These are phyloP conservation scores for Aspergillus ibericus DNA, from an alignment of 2,329 filamentous ascomycete genomes.

Conservation along the genomic window DNA sequence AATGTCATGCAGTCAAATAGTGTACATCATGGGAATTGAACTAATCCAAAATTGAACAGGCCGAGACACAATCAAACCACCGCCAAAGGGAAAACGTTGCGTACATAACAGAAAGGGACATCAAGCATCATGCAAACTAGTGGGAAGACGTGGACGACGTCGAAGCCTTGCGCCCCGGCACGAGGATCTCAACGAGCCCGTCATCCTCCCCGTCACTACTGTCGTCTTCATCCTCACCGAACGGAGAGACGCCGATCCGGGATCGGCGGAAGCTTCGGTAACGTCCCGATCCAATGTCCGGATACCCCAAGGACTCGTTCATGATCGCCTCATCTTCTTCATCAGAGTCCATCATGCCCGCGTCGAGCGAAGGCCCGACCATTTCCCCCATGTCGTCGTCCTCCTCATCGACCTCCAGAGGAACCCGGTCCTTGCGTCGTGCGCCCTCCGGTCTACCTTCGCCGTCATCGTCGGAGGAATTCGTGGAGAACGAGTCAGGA, in stretches of 20 bases:
- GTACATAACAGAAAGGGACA: constrained; percentile 9
- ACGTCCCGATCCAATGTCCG: constrained; percentile 55
- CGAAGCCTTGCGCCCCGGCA: constrained; percentile 42
- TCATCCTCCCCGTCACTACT: constrained; percentile 46
- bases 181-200: constrained; percentile 47
- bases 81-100: constrained; percentile 9
- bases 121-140: not conserved
- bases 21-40: constrained; percentile 14
- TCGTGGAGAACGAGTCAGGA: constrained; percentile 40
- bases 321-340: constrained; percentile 56
- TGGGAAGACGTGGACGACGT: constrained; percentile 14
- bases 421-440: constrained; percentile 49
- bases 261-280: constrained; percentile 46
- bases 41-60: not conserved
- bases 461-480: constrained; percentile 44
- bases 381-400: constrained; percentile 52
- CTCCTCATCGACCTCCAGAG: constrained; percentile 60
- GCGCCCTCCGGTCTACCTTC: constrained; percentile 39
- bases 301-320: constrained; percentile 68
- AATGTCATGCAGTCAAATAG: constrained; percentile 15
- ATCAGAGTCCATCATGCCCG: constrained; percentile 52
- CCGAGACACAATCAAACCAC: constrained; percentile 14
- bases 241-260: constrained; percentile 32
- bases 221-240: constrained; percentile 45
- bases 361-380: constrained; percentile 44